Evolutionary conservation across 163 green algal species (phyloP), one percentile per base, ranked within the genome.

Genomic region (Volvox carteri): DNA sequence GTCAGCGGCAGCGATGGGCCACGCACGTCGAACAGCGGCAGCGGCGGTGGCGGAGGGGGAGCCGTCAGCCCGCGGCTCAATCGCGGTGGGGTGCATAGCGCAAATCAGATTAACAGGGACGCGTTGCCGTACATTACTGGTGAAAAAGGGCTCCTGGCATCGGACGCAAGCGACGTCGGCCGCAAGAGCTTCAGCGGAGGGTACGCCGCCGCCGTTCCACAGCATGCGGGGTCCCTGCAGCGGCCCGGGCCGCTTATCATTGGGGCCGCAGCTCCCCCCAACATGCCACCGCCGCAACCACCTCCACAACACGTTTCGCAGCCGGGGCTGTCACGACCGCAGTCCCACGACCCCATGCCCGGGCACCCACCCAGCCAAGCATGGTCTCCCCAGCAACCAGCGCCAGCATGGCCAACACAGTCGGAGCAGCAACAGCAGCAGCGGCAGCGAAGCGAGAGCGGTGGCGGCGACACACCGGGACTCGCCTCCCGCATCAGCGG

Each of bases 241-340:
- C 42, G 65, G 44, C 81, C 80, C 9, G 80, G 62, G 30, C 65
- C 81, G 21, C 46, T 87, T 19, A 23, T 87, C 33, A 79, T 87
- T 11, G 81, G 81, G 4, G 16, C 81, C 6, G 33, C 81, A 14
- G 81, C 81, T 30, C 81, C 81, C n/a, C 1, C 28, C 46, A 25
- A 28, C 73, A n/a, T 46, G 42, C 42, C 39, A 28, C 42, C 42
- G 42, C 42, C 42, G n/a, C 18, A 28, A 28, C 42, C 39, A 16
- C 39, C 28, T 21, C 76, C 39, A 35, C 48, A 85, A 18, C 52
- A 30, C 14, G 23, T 6, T 37, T 52, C 39, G 44, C 44, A 42
- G 44, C 42, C 23, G 21, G 16, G 23, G 70, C 70, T 42, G 23
- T 21, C 39, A 37, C 41, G 7, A 54, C 70, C 39, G 70, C 23